These are phyloP conservation scores for Leavenworthia alabamica DNA, from an alignment of 345 rosid species.

Conservation along the genomic window DNA sequence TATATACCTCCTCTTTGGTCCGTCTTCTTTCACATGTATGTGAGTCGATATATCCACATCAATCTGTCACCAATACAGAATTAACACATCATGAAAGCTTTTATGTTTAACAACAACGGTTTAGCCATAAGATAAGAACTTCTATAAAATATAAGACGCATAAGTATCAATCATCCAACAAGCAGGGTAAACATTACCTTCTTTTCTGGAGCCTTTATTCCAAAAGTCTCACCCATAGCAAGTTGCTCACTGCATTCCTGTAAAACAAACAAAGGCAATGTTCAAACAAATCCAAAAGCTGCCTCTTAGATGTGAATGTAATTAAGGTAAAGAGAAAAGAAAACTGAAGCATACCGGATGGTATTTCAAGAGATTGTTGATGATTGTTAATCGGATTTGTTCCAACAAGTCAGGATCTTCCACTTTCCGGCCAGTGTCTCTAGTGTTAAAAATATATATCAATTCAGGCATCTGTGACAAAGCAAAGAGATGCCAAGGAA, in stretches of 20 bases:
- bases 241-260: slow-evolving; percentile 89
- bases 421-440: slow-evolving; percentile 91
- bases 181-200: slow-evolving; percentile 43
- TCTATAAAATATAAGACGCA: background rate
- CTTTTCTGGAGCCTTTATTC: slow-evolving; percentile 78
- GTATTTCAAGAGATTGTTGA: slow-evolving; percentile 87
- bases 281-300: background rate
- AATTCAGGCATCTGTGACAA: background rate
- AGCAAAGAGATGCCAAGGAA: background rate
- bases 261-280: slow-evolving; percentile 3
- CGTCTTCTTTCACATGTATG: slow-evolving; percentile 65
- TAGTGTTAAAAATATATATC: slow-evolving; percentile 22
- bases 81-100: background rate
- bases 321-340: background rate
- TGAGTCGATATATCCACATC: slow-evolving; percentile 88
- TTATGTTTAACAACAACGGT: background rate
- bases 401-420: slow-evolving; percentile 91
- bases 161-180: background rate
- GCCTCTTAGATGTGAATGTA: background rate
- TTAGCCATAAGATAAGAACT: background rate
- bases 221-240: slow-evolving; percentile 96
- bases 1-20: slow-evolving; percentile 77
- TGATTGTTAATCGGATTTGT: slow-evolving; percentile 84
- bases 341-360: slow-evolving; percentile 69
- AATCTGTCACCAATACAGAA: slow-evolving; percentile 44